Percentiles rank a stretch among this genome's conserved stretches.
phyloP scores from a whole-genome alignment of 2,329 filamentous ascomycete genomes.

The Pseudogymnoascus sp. region DNA sequence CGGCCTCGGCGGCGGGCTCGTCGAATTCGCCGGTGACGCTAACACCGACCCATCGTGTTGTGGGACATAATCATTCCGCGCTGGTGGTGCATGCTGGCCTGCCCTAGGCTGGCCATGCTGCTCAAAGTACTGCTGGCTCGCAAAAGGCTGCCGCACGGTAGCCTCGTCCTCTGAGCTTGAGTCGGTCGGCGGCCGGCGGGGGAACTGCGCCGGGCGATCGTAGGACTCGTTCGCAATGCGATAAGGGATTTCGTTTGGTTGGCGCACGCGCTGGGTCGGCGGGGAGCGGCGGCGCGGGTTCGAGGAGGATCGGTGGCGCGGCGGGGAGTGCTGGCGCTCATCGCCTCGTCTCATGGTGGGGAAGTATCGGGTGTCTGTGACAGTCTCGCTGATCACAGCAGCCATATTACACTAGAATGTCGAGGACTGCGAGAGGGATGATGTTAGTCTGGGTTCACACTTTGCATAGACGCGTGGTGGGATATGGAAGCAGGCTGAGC shows the following conservation, averaged over 20 bases:
- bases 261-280: constrained; percentile 19
- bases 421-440: neutral
- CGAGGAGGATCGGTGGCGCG: constrained; percentile 23
- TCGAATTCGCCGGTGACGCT: constrained; percentile 12
- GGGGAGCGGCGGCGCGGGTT: constrained; percentile 21
- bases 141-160: constrained; percentile 19
- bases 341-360: constrained; percentile 56
- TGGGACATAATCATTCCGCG: constrained; percentile 10
- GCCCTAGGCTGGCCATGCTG: constrained; percentile 13
- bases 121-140: constrained; percentile 24
- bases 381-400: constrained; percentile 60
- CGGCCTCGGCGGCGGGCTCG: constrained; percentile 18
- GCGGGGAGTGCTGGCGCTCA: constrained; percentile 37
- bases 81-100: constrained; percentile 10
- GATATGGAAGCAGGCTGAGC: neutral
- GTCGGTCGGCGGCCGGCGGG: constrained; percentile 11
- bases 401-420: constrained; percentile 41
- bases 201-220: constrained; percentile 19
- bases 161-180: constrained; percentile 10
- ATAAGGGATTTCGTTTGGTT: neutral
- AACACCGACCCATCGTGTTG: constrained; percentile 5
- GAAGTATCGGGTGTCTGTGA: constrained; percentile 62
- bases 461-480: neutral
- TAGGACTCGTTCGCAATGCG: constrained; percentile 12
- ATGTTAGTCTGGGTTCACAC: neutral